Evolutionary conservation across 108 stramenopile species (phyloP).

Genomic region (Skeletonema tropicum): DNA sequence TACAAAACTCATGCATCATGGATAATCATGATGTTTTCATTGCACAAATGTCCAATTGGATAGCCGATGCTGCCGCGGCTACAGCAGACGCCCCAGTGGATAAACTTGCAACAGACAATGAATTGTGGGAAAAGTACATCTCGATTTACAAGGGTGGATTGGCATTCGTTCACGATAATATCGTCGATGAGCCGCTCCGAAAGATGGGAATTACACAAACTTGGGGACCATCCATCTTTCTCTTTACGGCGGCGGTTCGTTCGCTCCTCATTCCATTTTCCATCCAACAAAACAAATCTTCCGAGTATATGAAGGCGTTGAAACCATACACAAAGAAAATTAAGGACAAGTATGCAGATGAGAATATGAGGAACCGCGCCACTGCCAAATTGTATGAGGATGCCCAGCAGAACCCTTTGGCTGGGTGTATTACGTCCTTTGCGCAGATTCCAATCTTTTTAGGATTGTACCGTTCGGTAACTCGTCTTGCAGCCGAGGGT

Average conservation of each 20-base stretch:
- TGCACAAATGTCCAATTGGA: conserved; percentile 19
- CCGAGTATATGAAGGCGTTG: conserved; percentile 91
- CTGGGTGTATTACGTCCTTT: conserved; percentile 89
- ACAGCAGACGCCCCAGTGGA: conserved; percentile 9
- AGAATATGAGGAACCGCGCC: conserved; percentile 87
- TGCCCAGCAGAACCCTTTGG: conserved; percentile 93
- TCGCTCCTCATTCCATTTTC: conserved; percentile 88
- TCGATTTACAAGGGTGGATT: conserved; percentile 53
- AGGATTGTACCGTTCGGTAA: conserved; percentile 90
- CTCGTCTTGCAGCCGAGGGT: conserved; percentile 85
- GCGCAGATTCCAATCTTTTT: conserved; percentile 94
- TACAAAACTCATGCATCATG: conserved; percentile 15
- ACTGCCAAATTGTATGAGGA: conserved; percentile 92
- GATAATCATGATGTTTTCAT: not conserved
- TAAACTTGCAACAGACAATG: conserved; percentile 9
- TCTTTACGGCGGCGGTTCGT: conserved; percentile 80
- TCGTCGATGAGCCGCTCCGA: conserved; percentile 67
- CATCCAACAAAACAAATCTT: conserved; percentile 84
- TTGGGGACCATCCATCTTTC: conserved; percentile 80
- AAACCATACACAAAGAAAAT: conserved; percentile 91
- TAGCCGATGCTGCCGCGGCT: conserved; percentile 26
- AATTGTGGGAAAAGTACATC: conserved; percentile 44
- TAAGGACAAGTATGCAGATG: conserved; percentile 87
- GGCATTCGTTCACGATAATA: conserved; percentile 60
- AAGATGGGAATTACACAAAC: conserved; percentile 71